Conservation (phyloP, 805 yeast genomes). For the Saccharomycopsis babjevae region DNA sequence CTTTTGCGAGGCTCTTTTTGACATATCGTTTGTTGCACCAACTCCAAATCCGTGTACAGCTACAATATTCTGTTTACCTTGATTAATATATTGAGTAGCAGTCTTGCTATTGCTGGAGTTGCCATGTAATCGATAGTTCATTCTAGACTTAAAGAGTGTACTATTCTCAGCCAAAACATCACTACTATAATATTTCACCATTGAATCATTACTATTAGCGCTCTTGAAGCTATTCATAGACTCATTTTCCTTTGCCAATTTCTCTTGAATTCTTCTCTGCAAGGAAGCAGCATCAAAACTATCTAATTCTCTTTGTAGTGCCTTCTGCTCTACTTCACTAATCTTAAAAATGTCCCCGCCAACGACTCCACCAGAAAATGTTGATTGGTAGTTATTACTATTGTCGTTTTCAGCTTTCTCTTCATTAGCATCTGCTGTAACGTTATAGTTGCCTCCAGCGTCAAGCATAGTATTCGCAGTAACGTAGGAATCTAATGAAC, state of each 20-base stretch:
- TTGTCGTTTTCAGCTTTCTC: slow-evolving; percentile 9
- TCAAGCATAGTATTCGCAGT: slow-evolving; percentile 16
- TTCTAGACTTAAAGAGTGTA: not conserved
- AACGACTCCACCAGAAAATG: not conserved
- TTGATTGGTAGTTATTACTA: slow-evolving; percentile 10
- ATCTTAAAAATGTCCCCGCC: slow-evolving; percentile 2
- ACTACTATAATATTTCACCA: not conserved
- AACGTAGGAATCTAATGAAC: not conserved
- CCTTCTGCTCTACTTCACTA: slow-evolving; percentile 7
- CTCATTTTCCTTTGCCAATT: slow-evolving; percentile 12
- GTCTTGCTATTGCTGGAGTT: not conserved
- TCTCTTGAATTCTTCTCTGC: slow-evolving; percentile 12
- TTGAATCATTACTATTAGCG: not conserved
- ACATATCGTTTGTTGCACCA: not conserved
- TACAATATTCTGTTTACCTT: not conserved
- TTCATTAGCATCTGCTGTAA: slow-evolving; percentile 7
- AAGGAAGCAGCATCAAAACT: slow-evolving; percentile 11
- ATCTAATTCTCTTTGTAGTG: slow-evolving; percentile 12
- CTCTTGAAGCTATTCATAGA: not conserved
- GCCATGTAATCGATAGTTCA: not conserved
- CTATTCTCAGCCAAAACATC: not conserved
- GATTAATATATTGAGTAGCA: not conserved
- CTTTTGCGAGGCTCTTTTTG: not conserved
- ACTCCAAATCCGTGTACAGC: not conserved
- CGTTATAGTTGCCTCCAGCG: slow-evolving; percentile 6